These are phyloP conservation scores for Graphilbum sp. DNA, from an alignment of 2,329 filamentous ascomycete genomes.

Conservation along the genomic window DNA sequence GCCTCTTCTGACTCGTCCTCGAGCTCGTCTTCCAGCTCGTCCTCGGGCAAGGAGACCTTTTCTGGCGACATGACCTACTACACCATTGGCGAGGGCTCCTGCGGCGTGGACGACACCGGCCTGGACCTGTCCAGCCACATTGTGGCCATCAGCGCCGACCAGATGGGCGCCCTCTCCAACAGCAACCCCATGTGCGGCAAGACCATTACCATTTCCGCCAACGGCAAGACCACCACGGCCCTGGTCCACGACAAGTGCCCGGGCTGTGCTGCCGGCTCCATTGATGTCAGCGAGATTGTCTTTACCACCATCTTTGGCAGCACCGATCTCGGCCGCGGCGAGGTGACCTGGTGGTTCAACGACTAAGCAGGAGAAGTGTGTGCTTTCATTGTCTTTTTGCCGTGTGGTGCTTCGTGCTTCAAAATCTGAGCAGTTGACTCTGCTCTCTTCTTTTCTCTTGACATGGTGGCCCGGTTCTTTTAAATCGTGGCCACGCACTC, in stretches of 20 bases:
- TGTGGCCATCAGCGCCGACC: conserved; percentile 47
- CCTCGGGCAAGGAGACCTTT: conserved; percentile 17
- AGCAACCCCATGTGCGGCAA: conserved; percentile 55
- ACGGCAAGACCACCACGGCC: conserved; percentile 37
- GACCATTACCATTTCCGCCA: conserved; percentile 44
- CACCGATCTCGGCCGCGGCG: conserved; percentile 15
- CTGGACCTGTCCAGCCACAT: conserved; percentile 38
- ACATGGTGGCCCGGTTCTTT: neutral
- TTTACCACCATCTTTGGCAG: conserved; percentile 35
- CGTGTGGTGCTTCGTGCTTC: neutral
- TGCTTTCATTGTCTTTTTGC: neutral
- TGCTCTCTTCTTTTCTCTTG: neutral
- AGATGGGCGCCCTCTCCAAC: conserved; percentile 52
- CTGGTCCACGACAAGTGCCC: conserved; percentile 60
- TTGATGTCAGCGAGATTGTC: conserved; percentile 29
- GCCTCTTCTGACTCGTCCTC: conserved; percentile 7
- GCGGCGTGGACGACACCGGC: conserved; percentile 46
- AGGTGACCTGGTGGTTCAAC: conserved; percentile 17
- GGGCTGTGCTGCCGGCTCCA: conserved; percentile 38
- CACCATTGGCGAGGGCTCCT: conserved; percentile 49
- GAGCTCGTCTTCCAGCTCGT: conserved; percentile 10
- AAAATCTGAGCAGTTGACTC: neutral
- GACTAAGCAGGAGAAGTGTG: neutral
- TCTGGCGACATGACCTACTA: conserved; percentile 62
- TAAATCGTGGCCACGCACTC: no score